These are phyloP conservation scores for Epithele typhae DNA, from an alignment of 768 basidiomycete species.

Conservation along the genomic window DNA sequence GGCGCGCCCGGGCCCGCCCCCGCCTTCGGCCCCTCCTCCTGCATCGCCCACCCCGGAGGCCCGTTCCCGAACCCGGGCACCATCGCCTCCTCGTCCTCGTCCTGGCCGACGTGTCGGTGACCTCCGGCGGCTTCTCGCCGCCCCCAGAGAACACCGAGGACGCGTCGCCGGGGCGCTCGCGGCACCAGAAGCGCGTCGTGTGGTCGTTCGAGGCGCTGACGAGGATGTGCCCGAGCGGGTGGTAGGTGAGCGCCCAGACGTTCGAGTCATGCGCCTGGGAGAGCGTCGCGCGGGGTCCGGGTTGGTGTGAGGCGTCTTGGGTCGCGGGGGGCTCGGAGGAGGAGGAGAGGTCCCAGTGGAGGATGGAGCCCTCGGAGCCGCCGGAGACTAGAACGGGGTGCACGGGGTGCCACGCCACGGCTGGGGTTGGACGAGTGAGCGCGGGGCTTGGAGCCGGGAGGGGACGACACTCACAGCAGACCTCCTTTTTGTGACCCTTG, in stretches of 20 bases:
- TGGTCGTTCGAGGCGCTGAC: conserved; percentile 96
- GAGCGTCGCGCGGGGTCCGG: conserved; percentile 74
- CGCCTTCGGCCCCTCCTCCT: conserved; percentile 33
- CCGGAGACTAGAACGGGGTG: conserved; percentile 92
- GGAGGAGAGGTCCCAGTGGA: conserved; percentile 87
- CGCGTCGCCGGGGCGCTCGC: conserved; percentile 83
- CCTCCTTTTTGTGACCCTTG: conserved; percentile 97
- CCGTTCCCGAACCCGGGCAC: conserved; percentile 60
- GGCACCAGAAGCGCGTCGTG: conserved; percentile 98
- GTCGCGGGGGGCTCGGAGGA: conserved; percentile 44
- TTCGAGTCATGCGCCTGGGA: conserved; percentile 98
- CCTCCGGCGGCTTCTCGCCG: conserved; percentile 80
- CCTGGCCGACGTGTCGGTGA: conserved; percentile 43
- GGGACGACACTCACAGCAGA: conserved; percentile 68
- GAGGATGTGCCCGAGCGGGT: conserved; percentile 93
- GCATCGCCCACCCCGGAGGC: conserved; percentile 43
- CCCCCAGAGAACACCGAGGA: conserved; percentile 75
- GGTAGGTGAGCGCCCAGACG: conserved; percentile 93
- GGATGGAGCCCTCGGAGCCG: conserved; percentile 88
- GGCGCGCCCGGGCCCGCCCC: not conserved
- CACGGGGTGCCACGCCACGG: conserved; percentile 93
- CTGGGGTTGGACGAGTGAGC: conserved; percentile 46
- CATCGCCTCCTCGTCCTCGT: conserved; percentile 64
- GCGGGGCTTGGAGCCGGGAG: not conserved
- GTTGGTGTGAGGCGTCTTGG: conserved; percentile 24